Percentiles rank a stretch among this genome's conserved stretches.
These are phyloP conservation scores for Rhodamnia argentea DNA, from an alignment of 345 rosid species.

Conservation along the genomic window DNA sequence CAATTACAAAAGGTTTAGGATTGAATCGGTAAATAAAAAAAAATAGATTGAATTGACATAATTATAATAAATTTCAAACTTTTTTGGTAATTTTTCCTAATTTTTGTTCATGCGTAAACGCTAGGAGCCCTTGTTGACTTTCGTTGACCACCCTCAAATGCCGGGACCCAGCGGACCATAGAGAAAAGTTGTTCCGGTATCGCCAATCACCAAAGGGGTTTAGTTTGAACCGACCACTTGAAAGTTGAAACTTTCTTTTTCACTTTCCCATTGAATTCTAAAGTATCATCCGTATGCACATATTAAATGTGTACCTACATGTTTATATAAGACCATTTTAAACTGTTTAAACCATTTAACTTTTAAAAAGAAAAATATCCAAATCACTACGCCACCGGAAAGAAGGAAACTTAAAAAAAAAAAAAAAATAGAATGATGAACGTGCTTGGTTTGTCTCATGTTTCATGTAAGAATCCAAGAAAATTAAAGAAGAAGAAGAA, in stretches of 20 bases:
- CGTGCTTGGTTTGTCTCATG: neutral
- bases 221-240: neutral
- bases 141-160: neutral
- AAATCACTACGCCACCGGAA: too few species aligned
- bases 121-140: neutral
- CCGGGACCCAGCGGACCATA: neutral
- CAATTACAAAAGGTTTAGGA: too few species aligned
- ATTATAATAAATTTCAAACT: too few species aligned
- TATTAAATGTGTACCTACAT: neutral
- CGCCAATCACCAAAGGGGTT: neutral
- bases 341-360: too few species aligned
- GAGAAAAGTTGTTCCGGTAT: neutral
- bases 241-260: neutral
- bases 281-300: neutral
- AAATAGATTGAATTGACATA: too few species aligned
- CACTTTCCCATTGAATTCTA: rapidly evolving
- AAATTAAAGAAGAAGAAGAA: neutral
- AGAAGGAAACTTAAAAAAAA: too few species aligned
- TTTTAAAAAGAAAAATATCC: too few species aligned
- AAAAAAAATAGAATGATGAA: neutral
- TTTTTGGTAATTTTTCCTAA: too few species aligned
- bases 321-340: neutral
- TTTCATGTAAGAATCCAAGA: neutral
- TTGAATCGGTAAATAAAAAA: too few species aligned
- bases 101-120: neutral